These are phyloP conservation scores for Solanum pinnatisectum DNA, from an alignment of 257 asterid species.

Conservation along the genomic window DNA sequence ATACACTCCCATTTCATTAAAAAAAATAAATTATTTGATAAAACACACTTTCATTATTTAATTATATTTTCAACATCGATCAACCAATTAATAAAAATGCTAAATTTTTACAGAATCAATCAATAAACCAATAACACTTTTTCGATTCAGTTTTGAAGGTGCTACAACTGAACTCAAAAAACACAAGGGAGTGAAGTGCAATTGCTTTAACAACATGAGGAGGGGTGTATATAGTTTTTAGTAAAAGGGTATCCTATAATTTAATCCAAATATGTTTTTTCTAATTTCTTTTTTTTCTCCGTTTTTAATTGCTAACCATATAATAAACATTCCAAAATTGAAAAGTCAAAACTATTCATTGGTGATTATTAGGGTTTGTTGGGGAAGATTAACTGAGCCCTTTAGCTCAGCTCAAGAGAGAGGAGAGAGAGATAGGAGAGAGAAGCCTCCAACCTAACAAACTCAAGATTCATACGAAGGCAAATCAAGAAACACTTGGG, in stretches of 20 bases:
- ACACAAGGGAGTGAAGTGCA: background rate
- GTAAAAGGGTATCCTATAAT: background rate
- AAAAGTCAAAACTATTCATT: background rate
- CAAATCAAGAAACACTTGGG: background rate
- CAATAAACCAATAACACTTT: background rate
- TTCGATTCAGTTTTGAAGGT: background rate
- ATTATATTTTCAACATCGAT: background rate
- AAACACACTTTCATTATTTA: background rate
- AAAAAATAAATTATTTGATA: background rate
- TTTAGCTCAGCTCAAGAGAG: background rate
- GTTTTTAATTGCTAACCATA: background rate
- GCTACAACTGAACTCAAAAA: background rate
- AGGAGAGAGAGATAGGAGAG: background rate
- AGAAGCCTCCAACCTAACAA: background rate
- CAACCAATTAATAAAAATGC: rapidly evolving
- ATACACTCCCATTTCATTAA: background rate
- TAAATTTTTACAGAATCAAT: rapidly evolving
- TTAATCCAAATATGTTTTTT: background rate
- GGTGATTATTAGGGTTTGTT: background rate
- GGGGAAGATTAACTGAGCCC: background rate
- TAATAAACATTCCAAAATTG: background rate
- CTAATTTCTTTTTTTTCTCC: background rate
- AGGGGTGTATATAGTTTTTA: background rate
- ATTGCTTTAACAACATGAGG: background rate
- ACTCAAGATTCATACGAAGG: background rate